Evolutionary conservation across 768 basidiomycete species (phyloP).

Genomic region (Hygrocybe coccinea): DNA sequence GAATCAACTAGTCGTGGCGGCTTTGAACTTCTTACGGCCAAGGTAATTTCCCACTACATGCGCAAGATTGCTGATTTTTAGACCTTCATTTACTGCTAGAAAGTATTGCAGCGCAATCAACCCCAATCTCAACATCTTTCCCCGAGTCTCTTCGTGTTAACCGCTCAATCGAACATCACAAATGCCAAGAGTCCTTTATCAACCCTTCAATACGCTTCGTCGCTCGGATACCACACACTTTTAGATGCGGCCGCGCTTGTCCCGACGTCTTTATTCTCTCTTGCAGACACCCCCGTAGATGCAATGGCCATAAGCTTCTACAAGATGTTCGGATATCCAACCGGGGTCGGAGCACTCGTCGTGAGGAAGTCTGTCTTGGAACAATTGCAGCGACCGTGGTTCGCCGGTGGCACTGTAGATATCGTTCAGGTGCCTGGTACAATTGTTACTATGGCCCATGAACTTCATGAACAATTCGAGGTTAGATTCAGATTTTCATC

Average conservation of each 20-base stretch:
- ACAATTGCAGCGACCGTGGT: conserved; percentile 70
- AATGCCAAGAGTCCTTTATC: conserved; percentile 69
- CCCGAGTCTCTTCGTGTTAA: conserved; percentile 67
- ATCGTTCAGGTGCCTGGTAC: conserved; percentile 78
- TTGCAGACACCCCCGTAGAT: conserved; percentile 65
- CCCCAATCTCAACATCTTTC: conserved; percentile 41
- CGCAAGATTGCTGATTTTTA: conserved; percentile 25
- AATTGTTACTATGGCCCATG: conserved; percentile 54
- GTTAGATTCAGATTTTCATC: conserved; percentile 34
- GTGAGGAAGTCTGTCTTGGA: conserved; percentile 65
- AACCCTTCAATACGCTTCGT: conserved; percentile 57
- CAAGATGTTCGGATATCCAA: conserved; percentile 88
- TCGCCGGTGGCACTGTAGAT: conserved; percentile 77
- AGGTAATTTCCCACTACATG: conserved; percentile 41
- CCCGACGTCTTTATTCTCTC: conserved; percentile 63
- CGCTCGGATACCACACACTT: conserved; percentile 68
- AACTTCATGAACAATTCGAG: conserved; percentile 73
- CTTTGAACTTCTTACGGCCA: conserved; percentile 51
- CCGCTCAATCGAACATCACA: conserved; percentile 78
- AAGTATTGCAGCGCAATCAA: conserved; percentile 47
- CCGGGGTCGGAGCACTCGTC: conserved; percentile 75
- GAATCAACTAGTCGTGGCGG: conserved; percentile 61
- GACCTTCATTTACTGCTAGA: conserved; percentile 35
- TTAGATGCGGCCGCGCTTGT: conserved; percentile 80
- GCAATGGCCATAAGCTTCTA: conserved; percentile 83